These are phyloP conservation scores for Entonaema liquescens DNA, from an alignment of 495 filamentous ascomycete genomes.

Conservation along the genomic window DNA sequence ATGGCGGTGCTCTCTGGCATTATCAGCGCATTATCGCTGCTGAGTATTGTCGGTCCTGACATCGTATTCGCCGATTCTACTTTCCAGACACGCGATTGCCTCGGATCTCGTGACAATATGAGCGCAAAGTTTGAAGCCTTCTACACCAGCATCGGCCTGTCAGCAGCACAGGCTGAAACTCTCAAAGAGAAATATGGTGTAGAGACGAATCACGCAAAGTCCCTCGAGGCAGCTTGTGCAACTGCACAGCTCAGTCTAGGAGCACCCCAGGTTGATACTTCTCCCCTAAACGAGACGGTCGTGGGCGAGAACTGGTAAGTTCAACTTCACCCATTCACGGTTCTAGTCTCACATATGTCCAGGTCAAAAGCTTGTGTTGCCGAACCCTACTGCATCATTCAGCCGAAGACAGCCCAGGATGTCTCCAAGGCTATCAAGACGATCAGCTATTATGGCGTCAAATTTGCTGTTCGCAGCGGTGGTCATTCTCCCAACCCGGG, in stretches of 20 bases:
- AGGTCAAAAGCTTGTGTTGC: slow-evolving; percentile 30
- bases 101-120: not conserved
- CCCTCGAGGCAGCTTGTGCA: not conserved
- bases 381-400: slow-evolving; percentile 48
- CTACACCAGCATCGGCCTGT: not conserved
- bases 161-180: not conserved
- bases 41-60: not conserved
- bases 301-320: slow-evolving; percentile 4
- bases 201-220: not conserved
- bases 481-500: slow-evolving; percentile 52
- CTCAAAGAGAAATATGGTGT: not conserved
- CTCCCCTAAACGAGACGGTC: not conserved
- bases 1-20: not conserved
- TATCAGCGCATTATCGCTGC: not conserved
- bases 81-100: not conserved
- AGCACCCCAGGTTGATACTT: not conserved
- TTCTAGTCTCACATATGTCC: not conserved
- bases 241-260: not conserved
- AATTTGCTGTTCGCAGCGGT: slow-evolving; percentile 56
- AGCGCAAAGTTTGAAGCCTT: not conserved
- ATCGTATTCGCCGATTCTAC: not conserved
- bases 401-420: slow-evolving; percentile 41
- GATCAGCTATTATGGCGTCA: slow-evolving; percentile 9
- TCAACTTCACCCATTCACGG: not conserved
- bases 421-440: slow-evolving; percentile 41